These are phyloP conservation scores for Rickenella mellea DNA, from an alignment of 768 basidiomycete genomes.

Conservation along the genomic window DNA sequence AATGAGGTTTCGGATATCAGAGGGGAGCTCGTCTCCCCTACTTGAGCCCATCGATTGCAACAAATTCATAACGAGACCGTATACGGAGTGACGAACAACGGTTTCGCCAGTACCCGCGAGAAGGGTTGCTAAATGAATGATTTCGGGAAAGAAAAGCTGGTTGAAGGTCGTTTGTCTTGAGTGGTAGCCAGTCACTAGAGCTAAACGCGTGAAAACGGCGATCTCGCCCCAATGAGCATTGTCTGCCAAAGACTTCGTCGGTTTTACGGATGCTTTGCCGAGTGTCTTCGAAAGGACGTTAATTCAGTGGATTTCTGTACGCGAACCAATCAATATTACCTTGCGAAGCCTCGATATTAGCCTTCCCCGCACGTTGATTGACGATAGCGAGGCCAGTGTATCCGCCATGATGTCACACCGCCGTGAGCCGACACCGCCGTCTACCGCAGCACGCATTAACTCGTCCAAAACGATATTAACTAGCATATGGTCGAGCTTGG, in stretches of 20 bases:
- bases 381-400: constrained; percentile 63
- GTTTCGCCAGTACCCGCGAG: constrained; percentile 66
- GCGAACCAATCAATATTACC: constrained; percentile 26
- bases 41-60: constrained; percentile 65
- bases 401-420: constrained; percentile 71
- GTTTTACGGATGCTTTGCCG: constrained; percentile 59
- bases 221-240: constrained; percentile 77
- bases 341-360: constrained; percentile 73
- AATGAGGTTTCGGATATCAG: constrained; percentile 55
- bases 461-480: constrained; percentile 74
- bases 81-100: constrained; percentile 69
- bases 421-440: constrained; percentile 67
- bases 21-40: constrained; percentile 39
- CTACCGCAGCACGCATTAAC: constrained; percentile 71
- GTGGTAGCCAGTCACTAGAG: constrained; percentile 61
- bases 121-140: constrained; percentile 72
- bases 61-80: constrained; percentile 74
- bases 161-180: constrained; percentile 52
- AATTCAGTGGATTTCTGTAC: not conserved
- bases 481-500: constrained; percentile 54
- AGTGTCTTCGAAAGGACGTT: constrained; percentile 38
- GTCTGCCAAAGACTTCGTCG: constrained; percentile 53
- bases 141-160: constrained; percentile 77
- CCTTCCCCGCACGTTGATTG: constrained; percentile 69
- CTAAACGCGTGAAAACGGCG: constrained; percentile 68